Conservation (phyloP, 306 rosid genomes). For the Glycine tomentella region DNA sequence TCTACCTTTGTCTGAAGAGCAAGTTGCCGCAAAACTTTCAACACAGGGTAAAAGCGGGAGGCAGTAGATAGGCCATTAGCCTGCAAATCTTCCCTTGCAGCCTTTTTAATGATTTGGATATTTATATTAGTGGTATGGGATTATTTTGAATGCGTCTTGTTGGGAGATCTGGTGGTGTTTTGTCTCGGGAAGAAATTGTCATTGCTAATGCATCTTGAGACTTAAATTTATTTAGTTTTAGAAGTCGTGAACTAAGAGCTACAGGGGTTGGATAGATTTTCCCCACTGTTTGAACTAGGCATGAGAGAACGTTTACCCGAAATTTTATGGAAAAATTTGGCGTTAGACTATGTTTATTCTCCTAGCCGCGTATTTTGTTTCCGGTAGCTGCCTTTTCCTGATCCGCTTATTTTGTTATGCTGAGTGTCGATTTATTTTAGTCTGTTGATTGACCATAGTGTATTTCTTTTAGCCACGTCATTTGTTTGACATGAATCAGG, state of each 20-base stretch:
- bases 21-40: slow-evolving; percentile 77
- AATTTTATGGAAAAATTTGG: slow-evolving; percentile 25
- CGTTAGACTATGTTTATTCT: slow-evolving; percentile 22
- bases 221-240: slow-evolving; percentile 45
- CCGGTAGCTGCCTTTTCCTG: too few relatives aligned
- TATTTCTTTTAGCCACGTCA: background rate
- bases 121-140: slow-evolving; percentile 51
- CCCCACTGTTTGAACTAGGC: slow-evolving; percentile 40
- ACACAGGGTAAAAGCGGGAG: slow-evolving; percentile 58
- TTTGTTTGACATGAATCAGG: background rate
- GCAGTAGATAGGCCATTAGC: slow-evolving; percentile 56
- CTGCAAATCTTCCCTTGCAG: slow-evolving; percentile 40
- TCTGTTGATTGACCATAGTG: background rate
- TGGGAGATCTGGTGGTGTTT: too few relatives aligned
- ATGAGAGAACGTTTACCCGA: slow-evolving; percentile 25
- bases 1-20: slow-evolving; percentile 87
- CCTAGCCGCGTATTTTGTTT: background rate
- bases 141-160: slow-evolving; percentile 40
- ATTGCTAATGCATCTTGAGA: background rate
- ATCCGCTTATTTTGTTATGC: background rate
- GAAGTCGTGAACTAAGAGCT: slow-evolving; percentile 50
- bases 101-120: slow-evolving; percentile 29
- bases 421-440: background rate
- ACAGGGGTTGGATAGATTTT: slow-evolving; percentile 44
- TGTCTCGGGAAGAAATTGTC: slow-evolving; percentile 25